Evolutionary conservation across 306 rosid species (phyloP).

Genomic region (Rosa chinensis): DNA sequence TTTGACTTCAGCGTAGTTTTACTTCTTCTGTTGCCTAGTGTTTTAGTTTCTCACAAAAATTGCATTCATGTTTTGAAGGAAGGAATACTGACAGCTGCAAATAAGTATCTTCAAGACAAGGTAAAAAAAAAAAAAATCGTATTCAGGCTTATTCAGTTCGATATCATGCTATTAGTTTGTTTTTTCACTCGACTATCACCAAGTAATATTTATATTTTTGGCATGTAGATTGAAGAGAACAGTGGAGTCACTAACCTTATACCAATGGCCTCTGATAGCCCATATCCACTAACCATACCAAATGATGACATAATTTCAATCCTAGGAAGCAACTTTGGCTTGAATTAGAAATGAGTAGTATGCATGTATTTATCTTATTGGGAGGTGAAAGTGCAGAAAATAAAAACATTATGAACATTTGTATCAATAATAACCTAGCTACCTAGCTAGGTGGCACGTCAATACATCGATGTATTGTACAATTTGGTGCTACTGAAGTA

Average conservation of each 20-base stretch:
- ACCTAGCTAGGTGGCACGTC: not conserved
- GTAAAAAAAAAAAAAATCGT: slow-evolving; percentile 3
- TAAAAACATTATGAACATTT: not conserved
- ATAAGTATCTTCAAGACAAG: slow-evolving; percentile 38
- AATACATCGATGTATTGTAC: not conserved
- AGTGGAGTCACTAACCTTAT: not conserved
- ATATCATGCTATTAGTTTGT: not conserved
- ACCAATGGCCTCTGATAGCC: slow-evolving; percentile 2
- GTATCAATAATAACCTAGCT: slow-evolving; percentile 3
- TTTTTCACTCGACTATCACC: not conserved
- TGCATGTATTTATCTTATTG: not conserved
- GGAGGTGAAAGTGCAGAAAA: slow-evolving; percentile 1
- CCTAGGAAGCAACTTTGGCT: not conserved
- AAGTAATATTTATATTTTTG: not conserved
- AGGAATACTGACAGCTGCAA: slow-evolving; percentile 34
- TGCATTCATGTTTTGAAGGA: slow-evolving; percentile 26
- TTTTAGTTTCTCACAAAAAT: not conserved
- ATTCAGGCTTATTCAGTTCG: not conserved
- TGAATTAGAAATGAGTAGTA: not conserved
- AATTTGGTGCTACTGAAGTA: not conserved
- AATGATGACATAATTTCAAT: slow-evolving; percentile 7
- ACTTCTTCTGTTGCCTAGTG: not conserved
- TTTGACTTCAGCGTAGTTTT: not conserved
- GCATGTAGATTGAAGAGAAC: slow-evolving; percentile 22
- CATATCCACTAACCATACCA: slow-evolving; percentile 22